Evolutionary conservation across 169 alveolate genomes (phyloP).

Genomic region (Plasmodium coatneyi): DNA sequence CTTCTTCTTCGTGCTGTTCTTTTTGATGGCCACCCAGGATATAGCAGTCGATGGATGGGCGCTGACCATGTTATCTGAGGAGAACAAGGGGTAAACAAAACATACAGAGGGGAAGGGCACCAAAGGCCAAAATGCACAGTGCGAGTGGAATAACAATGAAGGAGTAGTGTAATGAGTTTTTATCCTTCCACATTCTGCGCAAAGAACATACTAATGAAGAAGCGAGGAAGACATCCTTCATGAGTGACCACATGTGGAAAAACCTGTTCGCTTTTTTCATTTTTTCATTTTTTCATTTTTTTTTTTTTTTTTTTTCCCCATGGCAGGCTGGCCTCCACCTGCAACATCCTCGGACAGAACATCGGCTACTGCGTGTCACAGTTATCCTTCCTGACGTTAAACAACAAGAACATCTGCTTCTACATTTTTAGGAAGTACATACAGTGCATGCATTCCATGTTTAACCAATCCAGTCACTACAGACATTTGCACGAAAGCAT

Average conservation of each 20-base stretch:
- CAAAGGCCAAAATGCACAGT: neutral
- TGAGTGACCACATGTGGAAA: neutral
- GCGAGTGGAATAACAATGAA: neutral
- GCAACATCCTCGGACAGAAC: conserved; percentile 88
- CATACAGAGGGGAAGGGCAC: neutral
- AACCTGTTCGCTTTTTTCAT: neutral
- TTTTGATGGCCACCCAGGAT: conserved; percentile 94
- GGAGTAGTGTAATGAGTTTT: neutral
- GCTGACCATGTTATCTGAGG: conserved; percentile 88
- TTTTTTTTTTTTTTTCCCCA: neutral
- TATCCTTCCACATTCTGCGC: neutral
- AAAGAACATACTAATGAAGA: neutral
- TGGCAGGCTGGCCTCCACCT: conserved; percentile 85
- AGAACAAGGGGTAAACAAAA: conserved; percentile 78
- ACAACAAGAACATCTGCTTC: conserved; percentile 74
- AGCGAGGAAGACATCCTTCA: neutral
- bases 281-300: neutral
- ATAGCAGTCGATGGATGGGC: conserved; percentile 98
- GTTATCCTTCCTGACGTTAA: conserved; percentile 83
- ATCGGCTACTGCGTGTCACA: conserved; percentile 86
- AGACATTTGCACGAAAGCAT: conserved; percentile 10
- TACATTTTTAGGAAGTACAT: conserved; percentile 60
- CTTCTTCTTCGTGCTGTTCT: conserved; percentile 80
- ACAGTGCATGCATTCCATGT: conserved; percentile 53
- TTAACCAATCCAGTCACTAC: conserved; percentile 36